These are phyloP conservation scores for Sugiyamaella mastotermitis DNA, from an alignment of 805 yeast genomes.

Conservation along the genomic window DNA sequence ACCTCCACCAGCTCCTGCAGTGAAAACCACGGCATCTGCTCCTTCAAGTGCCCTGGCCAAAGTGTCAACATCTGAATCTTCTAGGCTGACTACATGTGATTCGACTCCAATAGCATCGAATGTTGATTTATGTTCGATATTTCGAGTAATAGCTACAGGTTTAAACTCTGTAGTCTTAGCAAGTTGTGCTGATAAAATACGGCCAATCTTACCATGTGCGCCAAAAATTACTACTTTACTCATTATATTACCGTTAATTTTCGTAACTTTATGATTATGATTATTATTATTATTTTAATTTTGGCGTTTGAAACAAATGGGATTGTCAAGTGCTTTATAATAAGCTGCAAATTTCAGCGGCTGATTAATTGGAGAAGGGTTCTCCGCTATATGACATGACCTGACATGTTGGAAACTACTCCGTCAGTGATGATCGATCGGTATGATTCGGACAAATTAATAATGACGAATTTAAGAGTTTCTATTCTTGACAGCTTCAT, in stretches of 20 bases:
- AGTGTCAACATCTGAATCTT: conserved; percentile 29
- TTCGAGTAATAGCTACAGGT: conserved; percentile 43
- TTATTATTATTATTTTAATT: no score
- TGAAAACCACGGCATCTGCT: conserved; percentile 50
- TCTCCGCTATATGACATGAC: no score
- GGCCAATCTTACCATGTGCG: conserved; percentile 59
- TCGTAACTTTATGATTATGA: no score
- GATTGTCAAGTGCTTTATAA: no score
- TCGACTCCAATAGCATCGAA: conserved; percentile 36
- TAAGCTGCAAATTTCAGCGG: no score
- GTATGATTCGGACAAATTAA: no score
- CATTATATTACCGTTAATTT: no score
- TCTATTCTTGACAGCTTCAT: conserved; percentile 19
- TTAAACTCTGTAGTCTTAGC: conserved; percentile 29
- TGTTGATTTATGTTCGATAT: conserved; percentile 37
- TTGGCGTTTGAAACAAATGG: no score
- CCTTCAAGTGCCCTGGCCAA: conserved; percentile 39
- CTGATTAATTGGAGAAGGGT: no score
- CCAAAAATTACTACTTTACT: conserved; percentile 50
- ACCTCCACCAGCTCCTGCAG: conserved; percentile 60
- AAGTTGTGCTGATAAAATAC: conserved; percentile 36
- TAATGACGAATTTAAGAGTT: no score
- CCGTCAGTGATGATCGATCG: no score
- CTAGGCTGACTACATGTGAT: conserved; percentile 34
- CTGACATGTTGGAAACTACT: no score